Base-by-base conservation (phyloP, 163 green algal genomes). In the Chlamydomonas reinhardtii region DNA sequence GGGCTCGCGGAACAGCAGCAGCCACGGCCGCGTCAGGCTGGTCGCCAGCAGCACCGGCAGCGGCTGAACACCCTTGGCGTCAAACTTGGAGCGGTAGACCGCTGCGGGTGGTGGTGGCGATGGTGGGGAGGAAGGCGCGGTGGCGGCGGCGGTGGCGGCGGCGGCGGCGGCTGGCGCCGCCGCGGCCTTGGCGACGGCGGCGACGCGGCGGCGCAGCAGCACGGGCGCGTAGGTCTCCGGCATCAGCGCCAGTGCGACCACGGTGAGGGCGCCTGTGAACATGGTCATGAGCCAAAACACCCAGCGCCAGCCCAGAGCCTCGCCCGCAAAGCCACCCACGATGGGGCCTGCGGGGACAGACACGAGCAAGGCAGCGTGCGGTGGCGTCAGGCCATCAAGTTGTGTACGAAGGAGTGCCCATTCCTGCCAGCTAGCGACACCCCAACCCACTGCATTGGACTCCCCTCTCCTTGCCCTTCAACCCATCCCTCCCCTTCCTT, bases 211-310 rank as follows among this genome's bases (percentile, higher is more conserved):
- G 6, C 78, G 78, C 66, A 85, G 78, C 48, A 85, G 48, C 78
- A 85, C 78, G 0, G 78, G 78, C 3, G 78, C 66, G 43, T 85
- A 85, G 31, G 66, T 85, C 66, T 85, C 78, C 4, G 78, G 78
- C 32, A 76, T 20, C 16, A 76, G 59, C 2, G 70, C 1, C 4
- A 32, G 1, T 12, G 48, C 34, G 27, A n/a, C 8, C 8, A 77
- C 48, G 48, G 48, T 56, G 48, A 56, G 17, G 48, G 19, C 48
- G 48, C 48, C 48, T 56, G 48, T 56, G 48, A 56, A 56, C 48
- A 56, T 2, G 6, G 48, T 56, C 48, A 56, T 56, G 48, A 56
- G 48, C 48, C 48, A 56, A 14, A 56, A 56, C 59, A 70, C 62
- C 24, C 66, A 85, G 4, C 78, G 29, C 78, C 78, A 85, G 66